A percentile compares a stretch with the other conserved stretches of the same genome.
These are phyloP conservation scores for Ogataea wickerhamii DNA, from an alignment of 805 yeast species.

Conservation along the genomic window DNA sequence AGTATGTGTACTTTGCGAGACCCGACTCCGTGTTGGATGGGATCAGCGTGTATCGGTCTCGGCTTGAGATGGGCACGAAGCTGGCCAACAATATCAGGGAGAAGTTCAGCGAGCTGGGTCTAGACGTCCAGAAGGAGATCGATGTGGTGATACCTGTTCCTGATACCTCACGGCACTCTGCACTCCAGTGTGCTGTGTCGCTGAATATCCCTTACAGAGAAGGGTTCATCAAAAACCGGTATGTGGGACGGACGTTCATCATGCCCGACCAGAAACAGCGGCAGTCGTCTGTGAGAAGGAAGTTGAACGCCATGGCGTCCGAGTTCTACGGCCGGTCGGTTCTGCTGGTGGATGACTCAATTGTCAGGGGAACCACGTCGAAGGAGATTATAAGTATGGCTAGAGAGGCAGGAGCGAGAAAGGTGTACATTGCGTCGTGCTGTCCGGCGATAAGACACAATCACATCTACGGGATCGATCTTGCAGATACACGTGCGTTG, in stretches of 20 bases:
- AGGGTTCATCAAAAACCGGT: constrained; percentile 94
- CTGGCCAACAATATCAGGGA: constrained; percentile 67
- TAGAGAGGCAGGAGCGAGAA: constrained; percentile 94
- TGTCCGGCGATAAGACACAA: constrained; percentile 97
- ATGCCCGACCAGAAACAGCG: constrained; percentile 98
- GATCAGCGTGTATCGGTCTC: constrained; percentile 88
- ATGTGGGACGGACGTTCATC: constrained; percentile 95
- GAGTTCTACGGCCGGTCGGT: constrained; percentile 87
- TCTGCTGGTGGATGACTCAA: constrained; percentile 91
- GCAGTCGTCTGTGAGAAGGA: constrained; percentile 88
- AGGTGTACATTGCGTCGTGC: constrained; percentile 94
- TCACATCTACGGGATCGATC: constrained; percentile 96
- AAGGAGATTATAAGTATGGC: constrained; percentile 97
- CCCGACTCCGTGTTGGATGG: constrained; percentile 97
- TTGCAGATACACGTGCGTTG: constrained; percentile 90
- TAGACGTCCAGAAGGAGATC: constrained; percentile 51
- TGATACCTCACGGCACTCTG: constrained; percentile 95
- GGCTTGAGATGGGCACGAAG: constrained; percentile 90
- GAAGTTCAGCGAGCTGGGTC: constrained; percentile 36
- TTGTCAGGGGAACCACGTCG: constrained; percentile 96
- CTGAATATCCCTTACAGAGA: constrained; percentile 85
- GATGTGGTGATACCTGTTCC: constrained; percentile 98
- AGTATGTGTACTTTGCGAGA: constrained; percentile 96
- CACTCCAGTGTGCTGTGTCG: constrained; percentile 83
- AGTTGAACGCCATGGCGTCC: constrained; percentile 91